phyloP scores from a whole-genome alignment of 805 yeast species.

The Cephaloascus albidus region DNA sequence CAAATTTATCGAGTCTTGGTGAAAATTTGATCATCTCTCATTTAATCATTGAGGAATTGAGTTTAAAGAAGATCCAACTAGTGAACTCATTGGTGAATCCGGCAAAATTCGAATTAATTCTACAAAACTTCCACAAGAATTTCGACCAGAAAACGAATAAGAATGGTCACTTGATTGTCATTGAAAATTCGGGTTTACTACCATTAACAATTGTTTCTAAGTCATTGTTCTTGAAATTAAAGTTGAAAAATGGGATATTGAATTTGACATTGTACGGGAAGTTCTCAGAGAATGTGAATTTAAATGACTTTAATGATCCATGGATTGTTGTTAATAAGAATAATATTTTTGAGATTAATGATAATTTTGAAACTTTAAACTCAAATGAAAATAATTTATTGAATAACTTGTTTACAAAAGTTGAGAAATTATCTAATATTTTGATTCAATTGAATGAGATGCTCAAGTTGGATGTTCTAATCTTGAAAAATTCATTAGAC shows the following conservation, averaged over 20 bases:
- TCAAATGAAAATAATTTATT: conserved; percentile 1
- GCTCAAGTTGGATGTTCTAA: conserved; percentile 14
- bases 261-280: conserved; percentile 23
- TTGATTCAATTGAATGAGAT: conserved; percentile 14
- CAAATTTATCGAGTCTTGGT: conserved; percentile 28
- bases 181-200: background rate
- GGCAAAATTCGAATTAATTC: conserved; percentile 16
- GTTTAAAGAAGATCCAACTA: conserved; percentile 25
- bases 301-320: conserved; percentile 4
- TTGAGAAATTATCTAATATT: conserved; percentile 15
- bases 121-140: conserved; percentile 22
- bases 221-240: conserved; percentile 19
- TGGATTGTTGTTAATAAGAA: conserved; percentile 10
- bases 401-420: conserved; percentile 10
- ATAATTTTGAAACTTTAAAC: background rate
- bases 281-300: conserved; percentile 7
- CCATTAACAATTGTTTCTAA: conserved; percentile 13
- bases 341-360: background rate
- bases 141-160: conserved; percentile 15
- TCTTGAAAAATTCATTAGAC: conserved; percentile 14
- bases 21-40: conserved; percentile 41
- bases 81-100: conserved; percentile 10
- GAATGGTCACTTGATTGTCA: background rate
- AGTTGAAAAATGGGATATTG: conserved; percentile 12
- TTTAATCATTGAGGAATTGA: conserved; percentile 42